Evolutionary conservation across 495 filamentous ascomycete genomes (phyloP), one percentile per base, ranked within the genome.

Genomic region (Cercophora samala): DNA sequence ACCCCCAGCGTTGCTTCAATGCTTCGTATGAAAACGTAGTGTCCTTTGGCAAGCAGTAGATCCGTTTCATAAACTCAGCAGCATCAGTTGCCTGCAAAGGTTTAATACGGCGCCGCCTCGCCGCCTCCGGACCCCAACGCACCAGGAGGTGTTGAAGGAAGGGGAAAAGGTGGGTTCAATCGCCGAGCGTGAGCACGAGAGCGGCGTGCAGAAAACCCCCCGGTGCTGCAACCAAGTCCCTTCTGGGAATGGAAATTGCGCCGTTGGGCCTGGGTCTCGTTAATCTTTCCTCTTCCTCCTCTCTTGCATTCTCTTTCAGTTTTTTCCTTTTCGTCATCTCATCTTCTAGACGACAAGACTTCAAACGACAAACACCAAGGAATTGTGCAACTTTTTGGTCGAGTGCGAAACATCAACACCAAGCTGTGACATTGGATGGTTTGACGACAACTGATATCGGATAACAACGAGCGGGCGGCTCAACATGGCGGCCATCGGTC

Each of bases 401-500:
- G 13, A 22, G 52, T 22, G 46, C 58, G 11, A 64, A 56, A 22
- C 46, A 25, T 25, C 18, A 65, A 56, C 54, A 6, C 9, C 53
- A 52, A 54, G 37, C 15, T 32, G 29, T 65, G 64, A 25, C 42
- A 22, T 23, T 70, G 54, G 63, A 67, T 66, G 72, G 64, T 68
- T 66, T 70, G 63, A 64, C 70, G 54, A 51, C 58, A 56, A 21
- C 6, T 32, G 26, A 18, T 19, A 25, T 62, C 56, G 53, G 60
- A 32, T 58, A 25, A 63, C 58, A 60, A 69, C 69, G 72, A 58
- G 24, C 64, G 69, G 54, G 66, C 69, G 18, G n/a, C 24, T 46
- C 69, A 65, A 74, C 68, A 77, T 76, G 75, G 73, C 72, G 55
- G 64, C 62, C 62, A 61, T 74, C 69, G 75, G 73, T 42, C 68